These are phyloP conservation scores for Decorospora gaudefroyi DNA, from an alignment of 2,329 filamentous ascomycete genomes.

Conservation along the genomic window DNA sequence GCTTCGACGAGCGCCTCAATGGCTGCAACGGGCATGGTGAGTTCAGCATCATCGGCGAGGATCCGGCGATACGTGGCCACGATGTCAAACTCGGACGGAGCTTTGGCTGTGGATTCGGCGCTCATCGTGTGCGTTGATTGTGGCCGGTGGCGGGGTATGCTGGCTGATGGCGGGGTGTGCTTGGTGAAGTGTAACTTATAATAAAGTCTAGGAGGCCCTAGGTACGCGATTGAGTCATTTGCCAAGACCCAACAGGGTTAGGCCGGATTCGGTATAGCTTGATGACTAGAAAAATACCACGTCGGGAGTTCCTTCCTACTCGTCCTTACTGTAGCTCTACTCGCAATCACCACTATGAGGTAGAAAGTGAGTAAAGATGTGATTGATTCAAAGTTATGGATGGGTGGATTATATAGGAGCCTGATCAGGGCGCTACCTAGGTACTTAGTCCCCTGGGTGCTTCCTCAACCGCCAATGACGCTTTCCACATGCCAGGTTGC, in stretches of 20 bases:
- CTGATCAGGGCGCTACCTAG: too few relatives aligned
- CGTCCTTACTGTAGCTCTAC: too few relatives aligned
- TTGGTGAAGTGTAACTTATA: slow-evolving; percentile 5
- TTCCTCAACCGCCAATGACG: too few relatives aligned
- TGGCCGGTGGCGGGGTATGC: background rate
- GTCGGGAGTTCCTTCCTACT: too few relatives aligned
- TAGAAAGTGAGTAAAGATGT: too few relatives aligned
- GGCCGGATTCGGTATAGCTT: too few relatives aligned
- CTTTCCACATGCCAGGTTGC: too few relatives aligned
- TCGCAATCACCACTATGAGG: too few relatives aligned
- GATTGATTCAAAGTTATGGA: too few relatives aligned
- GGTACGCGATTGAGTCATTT: slow-evolving; percentile 18
- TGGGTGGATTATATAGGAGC: too few relatives aligned
- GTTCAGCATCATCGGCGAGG: slow-evolving; percentile 71
- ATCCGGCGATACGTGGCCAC: slow-evolving; percentile 68
- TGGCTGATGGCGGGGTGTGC: slow-evolving; percentile 30
- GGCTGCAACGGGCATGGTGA: slow-evolving; percentile 94
- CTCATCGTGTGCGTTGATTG: slow-evolving; percentile 31
- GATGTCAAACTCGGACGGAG: slow-evolving; percentile 55
- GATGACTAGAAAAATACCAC: too few relatives aligned
- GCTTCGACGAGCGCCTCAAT: slow-evolving; percentile 90
- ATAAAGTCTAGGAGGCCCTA: slow-evolving; percentile 18
- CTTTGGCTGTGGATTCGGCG: slow-evolving; percentile 19
- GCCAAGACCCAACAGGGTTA: slow-evolving; percentile 12
- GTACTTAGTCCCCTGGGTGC: too few relatives aligned